Conservation (phyloP, 2,329 filamentous ascomycete species). For the Cryphonectria naterciae region DNA sequence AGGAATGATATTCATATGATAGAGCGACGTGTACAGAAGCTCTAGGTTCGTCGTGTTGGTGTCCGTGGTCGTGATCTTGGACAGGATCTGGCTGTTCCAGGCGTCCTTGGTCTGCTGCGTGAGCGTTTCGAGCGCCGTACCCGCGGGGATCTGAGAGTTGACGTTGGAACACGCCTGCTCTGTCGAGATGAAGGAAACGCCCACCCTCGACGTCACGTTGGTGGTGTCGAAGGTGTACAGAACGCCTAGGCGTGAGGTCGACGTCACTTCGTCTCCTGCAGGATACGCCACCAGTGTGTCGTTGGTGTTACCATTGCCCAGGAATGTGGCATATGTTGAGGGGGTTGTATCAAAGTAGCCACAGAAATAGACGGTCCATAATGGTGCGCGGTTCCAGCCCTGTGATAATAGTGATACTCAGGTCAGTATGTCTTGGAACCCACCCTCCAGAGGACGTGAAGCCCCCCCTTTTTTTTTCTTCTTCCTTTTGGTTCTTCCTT, state of each 20-base stretch:
- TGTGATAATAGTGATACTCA: slow-evolving; percentile 28
- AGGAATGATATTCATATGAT: slow-evolving; percentile 71
- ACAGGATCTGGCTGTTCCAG: slow-evolving; percentile 67
- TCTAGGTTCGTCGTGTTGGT: slow-evolving; percentile 58
- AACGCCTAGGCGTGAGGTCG: slow-evolving; percentile 48
- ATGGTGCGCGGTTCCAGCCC: slow-evolving; percentile 66
- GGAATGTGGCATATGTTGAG: slow-evolving; percentile 50
- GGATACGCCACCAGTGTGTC: slow-evolving; percentile 40
- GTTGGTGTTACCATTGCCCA: slow-evolving; percentile 41
- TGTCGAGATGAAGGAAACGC: slow-evolving; percentile 69
- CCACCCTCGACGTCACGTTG: slow-evolving; percentile 61
- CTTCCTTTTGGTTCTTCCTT: too few relatives aligned
- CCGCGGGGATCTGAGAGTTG: slow-evolving; percentile 57
- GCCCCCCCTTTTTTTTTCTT: too few relatives aligned
- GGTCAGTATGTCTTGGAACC: too few relatives aligned
- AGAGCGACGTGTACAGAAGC: slow-evolving; percentile 69
- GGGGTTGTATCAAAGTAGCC: slow-evolving; percentile 57
- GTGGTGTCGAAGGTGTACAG: slow-evolving; percentile 58
- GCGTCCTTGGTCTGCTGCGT: slow-evolving; percentile 50
- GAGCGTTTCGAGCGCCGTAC: slow-evolving; percentile 48
- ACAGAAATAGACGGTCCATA: slow-evolving; percentile 68
- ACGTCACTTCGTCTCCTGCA: slow-evolving; percentile 40
- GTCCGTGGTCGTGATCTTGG: slow-evolving; percentile 65
- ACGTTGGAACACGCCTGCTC: slow-evolving; percentile 63
- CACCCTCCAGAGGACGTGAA: too few relatives aligned